Conservation (phyloP, 2,329 filamentous ascomycete genomes). For the Aspergillus piperis region DNA sequence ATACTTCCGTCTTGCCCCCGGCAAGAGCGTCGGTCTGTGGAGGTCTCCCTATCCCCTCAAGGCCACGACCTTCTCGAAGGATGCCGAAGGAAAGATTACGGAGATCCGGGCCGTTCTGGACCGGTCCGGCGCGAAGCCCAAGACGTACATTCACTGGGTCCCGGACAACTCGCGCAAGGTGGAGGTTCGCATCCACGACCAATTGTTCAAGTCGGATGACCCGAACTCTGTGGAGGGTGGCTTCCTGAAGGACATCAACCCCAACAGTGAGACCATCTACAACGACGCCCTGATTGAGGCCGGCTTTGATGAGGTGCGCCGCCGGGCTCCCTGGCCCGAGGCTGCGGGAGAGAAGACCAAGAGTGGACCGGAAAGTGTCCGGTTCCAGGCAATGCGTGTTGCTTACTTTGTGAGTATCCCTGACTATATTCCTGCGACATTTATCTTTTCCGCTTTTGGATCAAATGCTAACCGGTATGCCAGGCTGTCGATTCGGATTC, state of each 20-base stretch:
- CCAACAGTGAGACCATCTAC: conserved; percentile 79
- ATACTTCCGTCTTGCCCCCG: conserved; percentile 76
- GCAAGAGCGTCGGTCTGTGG: conserved; percentile 72
- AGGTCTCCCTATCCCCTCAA: conserved; percentile 70
- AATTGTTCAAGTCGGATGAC: conserved; percentile 83
- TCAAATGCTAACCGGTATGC: conserved; percentile 25
- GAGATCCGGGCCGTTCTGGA: conserved; percentile 70
- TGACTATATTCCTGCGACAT: neutral
- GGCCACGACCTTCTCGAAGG: conserved; percentile 68
- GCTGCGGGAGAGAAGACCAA: conserved; percentile 60
- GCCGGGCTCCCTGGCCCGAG: conserved; percentile 78
- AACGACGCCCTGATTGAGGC: conserved; percentile 76
- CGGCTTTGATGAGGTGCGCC: conserved; percentile 75
- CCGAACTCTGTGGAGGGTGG: conserved; percentile 76
- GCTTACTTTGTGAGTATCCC: conserved; percentile 50
- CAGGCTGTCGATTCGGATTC: conserved; percentile 70
- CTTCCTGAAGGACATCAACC: conserved; percentile 82
- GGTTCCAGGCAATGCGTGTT: conserved; percentile 89
- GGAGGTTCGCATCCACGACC: conserved; percentile 76
- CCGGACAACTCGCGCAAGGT: conserved; percentile 62
- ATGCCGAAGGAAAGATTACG: conserved; percentile 64
- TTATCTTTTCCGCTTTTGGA: conserved; percentile 16
- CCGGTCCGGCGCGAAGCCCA: conserved; percentile 66
- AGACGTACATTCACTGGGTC: conserved; percentile 89
- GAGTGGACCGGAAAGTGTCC: conserved; percentile 69